Evolutionary conservation across 1,284 basidiomycete species (phyloP), one percentile per base, ranked within the genome.

Genomic region (Rhodotorula sp.): DNA sequence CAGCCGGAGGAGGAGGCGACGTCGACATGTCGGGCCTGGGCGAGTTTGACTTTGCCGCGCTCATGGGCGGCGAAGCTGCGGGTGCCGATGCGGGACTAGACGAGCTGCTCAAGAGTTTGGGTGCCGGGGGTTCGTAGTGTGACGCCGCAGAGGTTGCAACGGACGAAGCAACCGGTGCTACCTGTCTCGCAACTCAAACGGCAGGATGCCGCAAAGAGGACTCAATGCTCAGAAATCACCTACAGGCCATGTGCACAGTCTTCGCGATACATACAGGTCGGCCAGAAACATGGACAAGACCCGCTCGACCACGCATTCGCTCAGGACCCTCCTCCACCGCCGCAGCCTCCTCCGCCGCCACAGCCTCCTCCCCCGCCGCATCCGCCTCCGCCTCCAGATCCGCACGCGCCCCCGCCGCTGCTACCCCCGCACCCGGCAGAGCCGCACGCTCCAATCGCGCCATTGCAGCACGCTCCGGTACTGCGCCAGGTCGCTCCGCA

Each of bases 61-160:
- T 45, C 60, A 10, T 46, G 41, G 34, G n/a, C 17, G 7, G 64
- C 7, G 46, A 19, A 10, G 66, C 53, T 25, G 14, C 3, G 23
- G 57, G 34, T 4, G 50, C 44, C 23, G 54, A 53, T 16, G 52
- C 45, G 41, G 16, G 55, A 17, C 21, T 71, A 17, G 61, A 71
- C 23, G 70, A 60, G 46, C 27, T 71, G 61, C 42, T 71, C 10
- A 64, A 64, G 48, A 60, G 34, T 16, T n/a, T 71, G 4, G 70
- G 70, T 41, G 59, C 49, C 17, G 48, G 7, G 7, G 45, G 59
- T 34, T 34, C 34, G 34, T 34, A 34, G 34, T 3, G 5, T 34
- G 34, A 2, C 34, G 2, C 34, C 34, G 34, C 34, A 34, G 34
- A 34, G 34, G 5, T 34, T 5, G 34, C 34, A 34, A 34, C 34